Evolutionary conservation across 495 filamentous ascomycete species (phyloP), one percentile per base, ranked within the genome.

Genomic region (Daldinia grandis): DNA sequence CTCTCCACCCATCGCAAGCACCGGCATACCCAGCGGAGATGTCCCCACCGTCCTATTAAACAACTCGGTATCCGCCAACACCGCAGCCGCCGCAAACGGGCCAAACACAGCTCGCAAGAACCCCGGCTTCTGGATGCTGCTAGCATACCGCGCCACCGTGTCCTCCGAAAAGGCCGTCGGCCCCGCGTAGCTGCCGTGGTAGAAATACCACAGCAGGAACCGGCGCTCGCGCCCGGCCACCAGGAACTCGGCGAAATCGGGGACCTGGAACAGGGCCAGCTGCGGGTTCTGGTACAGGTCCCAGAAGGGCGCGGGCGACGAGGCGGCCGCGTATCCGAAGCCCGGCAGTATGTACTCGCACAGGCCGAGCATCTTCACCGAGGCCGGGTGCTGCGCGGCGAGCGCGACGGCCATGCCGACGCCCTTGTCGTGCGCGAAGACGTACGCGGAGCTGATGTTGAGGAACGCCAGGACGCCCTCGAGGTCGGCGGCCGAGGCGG

Each of bases 181-280:
- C n/a, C 73, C 73, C 3, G 73, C 64, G 60, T 83, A 83, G 24
- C 64, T 71, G 4, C 67, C 68, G 63, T 82, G 79, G 72, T 75
- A 81, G 64, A 82, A 82, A 59, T 81, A 82, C 81, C 81, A 82
- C n/a, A 58, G 57, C 3, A 84, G 76, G 59, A 82, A 79, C 33
- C 78, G 69, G 58, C 60, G 70, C 66, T 82, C 81, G 7, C 76
- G 65, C 0, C 81, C 81, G 6, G 58, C 57, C 62, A 84, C 76
- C 42, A 47, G 9, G 15, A 47, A 47, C 19, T 47, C 42, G 42
- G 42, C 42, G 5, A 47, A 47, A 8, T 47, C 42, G 19, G 42
- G 42, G 42, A 47, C 24, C 19, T 19, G 17, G 17, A 47, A 47
- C 4, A 47, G 4, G 19, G 42, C 42, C 8, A 21, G 17, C 42